Base-by-base conservation (phyloP, 1,284 basidiomycete genomes). In the Ceratobasidium sp. region DNA sequence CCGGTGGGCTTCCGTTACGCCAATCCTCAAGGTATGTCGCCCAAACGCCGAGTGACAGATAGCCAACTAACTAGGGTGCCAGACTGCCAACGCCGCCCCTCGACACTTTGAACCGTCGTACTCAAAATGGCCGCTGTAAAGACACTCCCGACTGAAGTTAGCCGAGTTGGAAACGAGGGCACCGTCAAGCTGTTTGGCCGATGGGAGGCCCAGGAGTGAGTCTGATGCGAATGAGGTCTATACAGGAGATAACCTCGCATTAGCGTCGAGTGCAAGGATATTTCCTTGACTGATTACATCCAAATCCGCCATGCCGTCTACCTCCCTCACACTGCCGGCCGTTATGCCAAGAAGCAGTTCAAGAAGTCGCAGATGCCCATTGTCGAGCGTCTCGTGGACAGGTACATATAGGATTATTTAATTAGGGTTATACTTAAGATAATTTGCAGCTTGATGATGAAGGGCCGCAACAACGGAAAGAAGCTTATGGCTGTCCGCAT, bases 311-410 rank as follows among this genome's bases (percentile, higher is more conserved):
- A 98, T 81, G 91, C 96, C 72, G 96, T 98, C 80, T 98, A 95
- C 85, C 84, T 96, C 72, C 94, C 96, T 72, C 96, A 99, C 88
- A 99, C 97, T 73, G 96, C 96, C 76, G 97, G 97, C 76, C 94
- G 97, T 82, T 99, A 98, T 82, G 94, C 96, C 79, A 95, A 95
- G 87, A 98, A 98, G 87, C 95, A 98, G 82, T 99, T 99, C 91
- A 97, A 96, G 87, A 99, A 99, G 90, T 95, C 95, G 22, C 94
- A 97, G 83, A 99, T 99, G 96, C 97, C 97, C 78, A 97, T 99
- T 80, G 97, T 99, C 77, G 96, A 99, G 85, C 94, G 96, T 79
- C 87, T 99, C 76, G 96, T 99, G 75, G 96, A 98, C 87, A 92
- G 92, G 94, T 94, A 78, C 77, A 88, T 81, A 47, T 25, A 22